Evolutionary conservation across 2,329 filamentous ascomycete species (phyloP).

Genomic region (Trichoderma sp.): DNA sequence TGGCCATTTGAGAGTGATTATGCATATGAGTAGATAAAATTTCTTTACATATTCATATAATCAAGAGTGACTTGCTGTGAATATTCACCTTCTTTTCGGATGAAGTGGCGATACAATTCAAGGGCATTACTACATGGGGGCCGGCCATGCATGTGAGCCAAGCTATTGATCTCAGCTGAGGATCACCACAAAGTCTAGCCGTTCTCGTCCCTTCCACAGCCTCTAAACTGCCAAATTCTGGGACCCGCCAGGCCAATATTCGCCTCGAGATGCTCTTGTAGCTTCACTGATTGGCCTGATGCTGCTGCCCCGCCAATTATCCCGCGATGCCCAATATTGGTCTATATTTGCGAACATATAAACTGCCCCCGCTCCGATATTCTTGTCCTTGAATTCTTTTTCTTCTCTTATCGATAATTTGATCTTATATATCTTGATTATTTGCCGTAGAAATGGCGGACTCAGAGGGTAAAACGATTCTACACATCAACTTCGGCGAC

Average conservation of each 20-base stretch:
- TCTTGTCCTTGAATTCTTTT: not conserved
- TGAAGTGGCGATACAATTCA: not conserved
- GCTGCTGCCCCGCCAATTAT: not conserved
- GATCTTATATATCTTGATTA: not conserved
- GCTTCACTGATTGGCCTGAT: constrained; percentile 9
- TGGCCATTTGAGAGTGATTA: not conserved
- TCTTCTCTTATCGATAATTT: not conserved
- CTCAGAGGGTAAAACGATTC: not conserved
- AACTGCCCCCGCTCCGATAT: not conserved
- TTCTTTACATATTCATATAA: too few species aligned
- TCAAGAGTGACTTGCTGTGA: too few species aligned
- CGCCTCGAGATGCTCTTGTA: not conserved
- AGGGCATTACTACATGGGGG: too few species aligned
- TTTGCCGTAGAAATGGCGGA: not conserved
- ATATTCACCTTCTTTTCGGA: not conserved
- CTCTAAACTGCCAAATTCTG: not conserved
- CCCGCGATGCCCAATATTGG: not conserved
- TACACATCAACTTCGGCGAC: not conserved
- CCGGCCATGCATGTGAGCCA: not conserved
- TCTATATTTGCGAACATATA: not conserved
- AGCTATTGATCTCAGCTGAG: constrained; percentile 8
- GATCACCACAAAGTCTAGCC: not conserved
- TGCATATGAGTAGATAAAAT: too few species aligned
- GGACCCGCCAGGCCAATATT: not conserved
- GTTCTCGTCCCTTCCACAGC: not conserved